phyloP scores from a whole-genome alignment of 768 basidiomycete genomes.

The Sarcodon aspratus region DNA sequence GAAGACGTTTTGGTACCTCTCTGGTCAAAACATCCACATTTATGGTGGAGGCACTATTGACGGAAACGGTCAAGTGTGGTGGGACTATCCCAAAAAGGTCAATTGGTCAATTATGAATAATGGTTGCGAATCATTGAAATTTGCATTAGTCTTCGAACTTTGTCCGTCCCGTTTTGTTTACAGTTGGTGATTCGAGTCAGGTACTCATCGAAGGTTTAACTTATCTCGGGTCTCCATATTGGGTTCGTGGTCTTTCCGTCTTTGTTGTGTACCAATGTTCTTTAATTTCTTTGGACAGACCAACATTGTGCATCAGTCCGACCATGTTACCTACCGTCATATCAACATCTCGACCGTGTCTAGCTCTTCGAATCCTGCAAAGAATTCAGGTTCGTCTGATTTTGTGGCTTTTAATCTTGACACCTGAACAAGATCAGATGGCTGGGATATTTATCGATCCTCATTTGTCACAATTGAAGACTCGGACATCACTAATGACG shows the following conservation, averaged over 20 bases:
- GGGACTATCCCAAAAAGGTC: neutral
- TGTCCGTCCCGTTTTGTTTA: slow-evolving; percentile 31
- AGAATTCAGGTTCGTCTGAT: too few species aligned
- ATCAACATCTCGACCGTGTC: slow-evolving; percentile 12
- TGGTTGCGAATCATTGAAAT: too few species aligned
- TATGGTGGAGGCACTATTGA: slow-evolving; percentile 22
- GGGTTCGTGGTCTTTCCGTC: slow-evolving; percentile 18
- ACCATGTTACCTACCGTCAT: slow-evolving; percentile 27
- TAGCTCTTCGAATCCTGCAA: too few species aligned
- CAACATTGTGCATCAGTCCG: slow-evolving; percentile 31
- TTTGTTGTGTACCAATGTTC: neutral
- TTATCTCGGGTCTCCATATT: slow-evolving; percentile 27
- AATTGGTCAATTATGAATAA: too few species aligned
- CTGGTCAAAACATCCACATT: slow-evolving; percentile 5
- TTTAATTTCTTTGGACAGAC: slow-evolving; percentile 7
- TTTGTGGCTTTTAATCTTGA: too few species aligned
- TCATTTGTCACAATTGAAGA: slow-evolving; percentile 36
- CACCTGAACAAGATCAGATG: slow-evolving; percentile 24
- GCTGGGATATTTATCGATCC: slow-evolving; percentile 54
- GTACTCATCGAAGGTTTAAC: slow-evolving; percentile 28
- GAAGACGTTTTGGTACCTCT: slow-evolving; percentile 10
- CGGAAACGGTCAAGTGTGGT: slow-evolving; percentile 21
- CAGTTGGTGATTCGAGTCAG: slow-evolving; percentile 28
- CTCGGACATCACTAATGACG: slow-evolving; percentile 40
- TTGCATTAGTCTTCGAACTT: slow-evolving; percentile 20